phyloP scores from a whole-genome alignment of 176 grass and related monocot genomes.

The Ananas comosus region DNA sequence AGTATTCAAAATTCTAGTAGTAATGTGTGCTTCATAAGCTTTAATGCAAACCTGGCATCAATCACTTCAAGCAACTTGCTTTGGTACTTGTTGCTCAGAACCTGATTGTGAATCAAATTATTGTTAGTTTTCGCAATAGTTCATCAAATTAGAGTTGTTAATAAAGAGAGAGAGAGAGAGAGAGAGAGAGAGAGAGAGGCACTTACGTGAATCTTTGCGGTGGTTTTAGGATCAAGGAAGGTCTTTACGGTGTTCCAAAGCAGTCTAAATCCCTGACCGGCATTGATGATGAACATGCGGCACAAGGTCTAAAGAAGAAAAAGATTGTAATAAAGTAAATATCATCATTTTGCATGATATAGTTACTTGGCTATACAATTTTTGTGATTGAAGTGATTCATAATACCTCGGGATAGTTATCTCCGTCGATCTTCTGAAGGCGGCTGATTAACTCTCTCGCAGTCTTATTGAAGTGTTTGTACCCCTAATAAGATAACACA shows the following conservation, averaged over 20 bases:
- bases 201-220: conserved; percentile 87
- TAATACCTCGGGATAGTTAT: conserved; percentile 92
- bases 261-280: conserved; percentile 83
- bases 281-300: conserved; percentile 99
- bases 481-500: conserved; percentile 31
- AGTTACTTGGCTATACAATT: background rate
- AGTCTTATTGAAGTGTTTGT: conserved; percentile 91
- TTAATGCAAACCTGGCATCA: conserved; percentile 58
- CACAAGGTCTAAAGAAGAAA: conserved; percentile 54
- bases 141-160: background rate
- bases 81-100: conserved; percentile 89
- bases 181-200: background rate
- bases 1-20: too few species aligned
- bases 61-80: conserved; percentile 91
- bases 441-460: conserved; percentile 78
- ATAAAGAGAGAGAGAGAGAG: background rate
- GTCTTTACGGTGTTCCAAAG: conserved; percentile 96
- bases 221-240: conserved; percentile 94
- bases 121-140: background rate
- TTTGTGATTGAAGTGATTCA: background rate
- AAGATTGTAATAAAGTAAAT: background rate
- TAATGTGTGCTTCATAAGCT: background rate
- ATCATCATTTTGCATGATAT: background rate
- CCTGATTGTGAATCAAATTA: conserved; percentile 25
- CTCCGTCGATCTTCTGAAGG: conserved; percentile 82